phyloP scores from a whole-genome alignment of 768 basidiomycete genomes.

The Hygrocybe coccinea region DNA sequence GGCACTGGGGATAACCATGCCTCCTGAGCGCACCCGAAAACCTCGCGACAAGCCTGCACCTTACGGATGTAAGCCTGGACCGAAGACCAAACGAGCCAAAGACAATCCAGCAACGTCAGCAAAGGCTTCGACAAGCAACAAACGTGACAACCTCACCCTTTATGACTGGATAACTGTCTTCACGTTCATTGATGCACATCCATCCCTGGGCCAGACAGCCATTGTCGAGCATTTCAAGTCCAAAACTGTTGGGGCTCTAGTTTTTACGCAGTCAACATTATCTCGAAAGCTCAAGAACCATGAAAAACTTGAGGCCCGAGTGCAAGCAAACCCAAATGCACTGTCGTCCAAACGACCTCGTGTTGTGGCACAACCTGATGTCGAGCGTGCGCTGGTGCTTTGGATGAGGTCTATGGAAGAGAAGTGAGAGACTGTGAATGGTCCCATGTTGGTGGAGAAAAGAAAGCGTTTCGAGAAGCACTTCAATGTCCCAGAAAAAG shows the following conservation, averaged over 20 bases:
- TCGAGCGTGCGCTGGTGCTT: constrained; percentile 27
- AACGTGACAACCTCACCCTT: constrained; percentile 17
- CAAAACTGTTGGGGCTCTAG: constrained; percentile 13
- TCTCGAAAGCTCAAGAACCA: constrained; percentile 17
- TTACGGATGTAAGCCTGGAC: constrained; percentile 3
- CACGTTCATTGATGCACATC: constrained; percentile 18
- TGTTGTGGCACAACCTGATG: constrained; percentile 32
- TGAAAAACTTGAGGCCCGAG: constrained; percentile 7
- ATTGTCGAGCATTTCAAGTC: constrained; percentile 18
- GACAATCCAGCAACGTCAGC: constrained; percentile 13
- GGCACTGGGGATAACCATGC: constrained; percentile 4
- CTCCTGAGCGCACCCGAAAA: background rate
- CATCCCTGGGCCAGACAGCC: constrained; percentile 15
- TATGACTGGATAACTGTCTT: constrained; percentile 25
- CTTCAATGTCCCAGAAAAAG: constrained; percentile 25
- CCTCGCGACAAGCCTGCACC: background rate
- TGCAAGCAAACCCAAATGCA: constrained; percentile 19
- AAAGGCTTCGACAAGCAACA: background rate
- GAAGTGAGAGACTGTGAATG: constrained; percentile 21
- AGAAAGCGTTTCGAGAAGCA: constrained; percentile 20
- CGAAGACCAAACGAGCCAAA: background rate
- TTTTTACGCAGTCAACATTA: constrained; percentile 25
- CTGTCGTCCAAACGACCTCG: constrained; percentile 26
- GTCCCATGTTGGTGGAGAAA: constrained; percentile 25
- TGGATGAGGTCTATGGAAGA: constrained; percentile 31